Evolutionary conservation across 1,284 basidiomycete species (phyloP).

Genomic region (Phylloporus sp.): DNA sequence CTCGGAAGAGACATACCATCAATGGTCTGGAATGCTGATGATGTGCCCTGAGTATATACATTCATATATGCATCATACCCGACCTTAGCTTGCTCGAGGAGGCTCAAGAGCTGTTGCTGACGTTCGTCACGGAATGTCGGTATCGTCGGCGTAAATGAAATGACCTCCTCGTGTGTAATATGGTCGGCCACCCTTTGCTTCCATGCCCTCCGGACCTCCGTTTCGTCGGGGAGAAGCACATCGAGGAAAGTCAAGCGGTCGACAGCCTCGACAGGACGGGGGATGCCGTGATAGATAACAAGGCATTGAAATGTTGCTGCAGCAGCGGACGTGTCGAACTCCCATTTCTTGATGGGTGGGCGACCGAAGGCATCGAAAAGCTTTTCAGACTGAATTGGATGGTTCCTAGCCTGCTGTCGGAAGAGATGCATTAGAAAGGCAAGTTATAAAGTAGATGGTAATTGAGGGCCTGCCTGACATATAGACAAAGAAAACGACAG

Average conservation of each 20-base stretch:
- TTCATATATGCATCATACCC: too few relatives aligned
- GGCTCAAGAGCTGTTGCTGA: slow-evolving; percentile 8
- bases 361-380: slow-evolving; percentile 12
- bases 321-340: slow-evolving; percentile 1
- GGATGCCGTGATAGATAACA: slow-evolving; percentile 7
- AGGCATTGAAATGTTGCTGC: slow-evolving; percentile 14
- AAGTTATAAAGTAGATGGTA: too few relatives aligned
- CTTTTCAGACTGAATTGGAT: slow-evolving; percentile 7
- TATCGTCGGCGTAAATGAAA: slow-evolving; percentile 24
- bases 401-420: background rate
- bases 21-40: too few relatives aligned
- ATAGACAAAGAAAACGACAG: slow-evolving; percentile 21
- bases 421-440: too few relatives aligned
- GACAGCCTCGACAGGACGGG: slow-evolving; percentile 18
- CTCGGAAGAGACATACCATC: too few relatives aligned
- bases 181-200: slow-evolving; percentile 25
- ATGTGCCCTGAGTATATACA: too few relatives aligned
- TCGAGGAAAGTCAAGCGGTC: slow-evolving; percentile 15
- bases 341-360: slow-evolving; percentile 11
- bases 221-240: slow-evolving; percentile 18
- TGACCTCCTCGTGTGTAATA: slow-evolving; percentile 16
- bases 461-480: too few relatives aligned
- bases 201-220: slow-evolving; percentile 21
- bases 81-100: too few relatives aligned
- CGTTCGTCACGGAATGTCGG: slow-evolving; percentile 19